Percentiles rank a stretch among this genome's conserved stretches.
Conservation (phyloP, 352 stramenopile genomes). For the Albugo candida region DNA sequence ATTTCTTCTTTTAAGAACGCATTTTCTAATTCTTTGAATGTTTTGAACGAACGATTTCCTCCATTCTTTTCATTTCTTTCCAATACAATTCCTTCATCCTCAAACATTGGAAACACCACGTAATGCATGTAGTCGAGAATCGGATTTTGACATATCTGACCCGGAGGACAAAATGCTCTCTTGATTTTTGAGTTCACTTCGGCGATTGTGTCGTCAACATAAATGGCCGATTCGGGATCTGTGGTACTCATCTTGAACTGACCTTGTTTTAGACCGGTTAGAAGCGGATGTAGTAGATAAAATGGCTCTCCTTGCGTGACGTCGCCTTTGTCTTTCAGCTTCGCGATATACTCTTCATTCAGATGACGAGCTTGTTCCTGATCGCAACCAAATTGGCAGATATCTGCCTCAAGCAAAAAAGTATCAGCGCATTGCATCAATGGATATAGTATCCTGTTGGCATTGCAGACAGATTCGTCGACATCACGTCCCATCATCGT, state of each 20-base stretch:
- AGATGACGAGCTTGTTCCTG: slow-evolving; percentile 86
- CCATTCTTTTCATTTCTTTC: slow-evolving; percentile 74
- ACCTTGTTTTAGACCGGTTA: slow-evolving; percentile 95
- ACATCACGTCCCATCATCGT: slow-evolving; percentile 94
- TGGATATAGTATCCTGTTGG: slow-evolving; percentile 91
- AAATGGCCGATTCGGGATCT: slow-evolving; percentile 94
- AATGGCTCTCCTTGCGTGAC: slow-evolving; percentile 38
- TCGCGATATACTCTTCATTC: slow-evolving; percentile 91
- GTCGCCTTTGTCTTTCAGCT: slow-evolving; percentile 45
- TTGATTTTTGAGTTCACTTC: slow-evolving; percentile 97
- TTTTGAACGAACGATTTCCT: slow-evolving; percentile 75
- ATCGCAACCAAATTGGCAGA: slow-evolving; percentile 97
- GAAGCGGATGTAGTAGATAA: slow-evolving; percentile 95
- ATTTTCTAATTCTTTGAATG: slow-evolving; percentile 78
- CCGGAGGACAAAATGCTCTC: slow-evolving; percentile 93
- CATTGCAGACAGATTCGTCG: slow-evolving; percentile 67
- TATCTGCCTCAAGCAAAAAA: slow-evolving; percentile 97
- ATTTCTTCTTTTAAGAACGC: slow-evolving; percentile 84
- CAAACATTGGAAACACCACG: slow-evolving; percentile 82
- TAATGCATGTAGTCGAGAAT: slow-evolving; percentile 94
- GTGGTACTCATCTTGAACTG: slow-evolving; percentile 99
- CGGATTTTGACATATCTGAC: slow-evolving; percentile 81
- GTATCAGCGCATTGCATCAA: slow-evolving; percentile 97
- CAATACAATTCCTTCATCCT: slow-evolving; percentile 36
- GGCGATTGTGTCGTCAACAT: slow-evolving; percentile 91